phyloP scores from a whole-genome alignment of 305 asterid genomes.

The Rubia tinctorum region DNA sequence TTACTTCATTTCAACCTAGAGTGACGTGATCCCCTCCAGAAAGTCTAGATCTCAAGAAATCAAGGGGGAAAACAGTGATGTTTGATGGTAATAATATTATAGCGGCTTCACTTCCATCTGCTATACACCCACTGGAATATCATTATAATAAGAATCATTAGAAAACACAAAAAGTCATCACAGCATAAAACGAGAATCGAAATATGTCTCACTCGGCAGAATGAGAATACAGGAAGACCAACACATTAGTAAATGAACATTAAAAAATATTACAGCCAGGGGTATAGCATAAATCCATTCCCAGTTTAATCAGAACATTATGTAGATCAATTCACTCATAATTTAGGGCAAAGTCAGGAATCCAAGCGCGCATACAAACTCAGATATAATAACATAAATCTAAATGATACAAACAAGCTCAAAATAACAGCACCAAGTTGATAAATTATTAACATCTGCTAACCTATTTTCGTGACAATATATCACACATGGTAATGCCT shows the following conservation, averaged over 20 bases:
- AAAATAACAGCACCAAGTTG: not conserved
- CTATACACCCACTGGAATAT: constrained; percentile 79
- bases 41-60: constrained; percentile 94
- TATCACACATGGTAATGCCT: constrained; percentile 75
- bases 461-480: constrained; percentile 98
- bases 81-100: constrained; percentile 81
- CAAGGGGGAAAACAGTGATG: constrained; percentile 82
- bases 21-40: constrained; percentile 96
- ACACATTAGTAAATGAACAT: not conserved
- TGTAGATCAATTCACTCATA: not conserved
- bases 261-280: not conserved
- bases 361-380: not conserved
- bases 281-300: not conserved
- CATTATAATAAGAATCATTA: constrained; percentile 24
- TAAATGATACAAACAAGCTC: not conserved
- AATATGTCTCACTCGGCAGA: not conserved
- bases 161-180: not conserved
- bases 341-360: not conserved
- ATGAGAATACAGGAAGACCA: not conserved
- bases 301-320: no score
- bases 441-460: constrained; percentile 17
- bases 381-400: not conserved
- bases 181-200: not conserved
- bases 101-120: constrained; percentile 99
- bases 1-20: constrained; percentile 93